Base-by-base conservation (phyloP, 2,329 filamentous ascomycete species). In the Aspergillus fructus region DNA sequence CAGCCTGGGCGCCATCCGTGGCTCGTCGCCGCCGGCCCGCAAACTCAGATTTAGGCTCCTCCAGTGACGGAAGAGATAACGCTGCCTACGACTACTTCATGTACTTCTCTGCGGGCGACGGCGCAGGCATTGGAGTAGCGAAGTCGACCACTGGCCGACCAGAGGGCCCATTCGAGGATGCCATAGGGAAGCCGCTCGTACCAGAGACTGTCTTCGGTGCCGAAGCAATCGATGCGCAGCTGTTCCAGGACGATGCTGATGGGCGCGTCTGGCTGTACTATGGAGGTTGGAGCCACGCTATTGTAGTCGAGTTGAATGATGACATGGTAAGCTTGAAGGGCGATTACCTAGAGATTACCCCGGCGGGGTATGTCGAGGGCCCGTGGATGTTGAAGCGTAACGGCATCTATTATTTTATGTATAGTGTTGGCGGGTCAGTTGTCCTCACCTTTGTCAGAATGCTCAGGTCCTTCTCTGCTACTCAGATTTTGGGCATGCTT, bases 71-170 rank as follows among this genome's bases (percentile, higher is more conserved):
- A 7, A 23, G 30, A 11, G 51, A 40, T 6, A 19, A 19, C 8
- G 27, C 23, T 12, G 39, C 55, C 13, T 57, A 59, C 17, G 76
- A 73, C 41, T 82, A 81, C 64, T 81, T 77, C 61, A 71, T 82
- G 53, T 82, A 82, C 66, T 82, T 81, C 60, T 77, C 72, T 43
- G 80, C 79, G 37, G 81, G 81, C 40, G 79, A 81, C 53, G 66
- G 77, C 1, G 76, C 74, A 5, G 77, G 77, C 3, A 78, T 79
- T 15, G 77, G 77, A 3, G 77, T 79, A 0, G 77, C 71, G 0
- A 68, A 71, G 4, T 71, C 76, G 0, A 67, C 70, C 13, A 59
- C 59, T 0, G 56, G 67, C 1, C 15, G 56, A 3, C 72, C 77
- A 0, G 68, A 71, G 33, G 78, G 78, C 0, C 78, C 77, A 0